Conservation (phyloP, 495 filamentous ascomycete genomes). For the Immersiella caudata region DNA sequence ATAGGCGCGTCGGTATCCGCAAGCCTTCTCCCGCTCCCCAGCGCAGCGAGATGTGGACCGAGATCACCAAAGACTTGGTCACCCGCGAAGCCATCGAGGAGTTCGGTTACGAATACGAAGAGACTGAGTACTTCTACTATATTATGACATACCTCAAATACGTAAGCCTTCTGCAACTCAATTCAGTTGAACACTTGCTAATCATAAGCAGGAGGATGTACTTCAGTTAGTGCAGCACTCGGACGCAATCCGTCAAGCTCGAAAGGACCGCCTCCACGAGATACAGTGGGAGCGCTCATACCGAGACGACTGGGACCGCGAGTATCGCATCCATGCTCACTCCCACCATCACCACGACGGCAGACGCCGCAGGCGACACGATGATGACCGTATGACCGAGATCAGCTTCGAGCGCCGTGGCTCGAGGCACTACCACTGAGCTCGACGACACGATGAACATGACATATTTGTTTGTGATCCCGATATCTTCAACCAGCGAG, state of each 20-base stretch:
- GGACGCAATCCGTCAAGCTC: slow-evolving; percentile 75
- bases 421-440: slow-evolving; percentile 34
- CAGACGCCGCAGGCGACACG: slow-evolving; percentile 27
- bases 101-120: slow-evolving; percentile 86
- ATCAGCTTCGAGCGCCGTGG: slow-evolving; percentile 54
- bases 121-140: slow-evolving; percentile 88
- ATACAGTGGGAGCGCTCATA: slow-evolving; percentile 77
- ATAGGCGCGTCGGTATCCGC: slow-evolving; percentile 46
- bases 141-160: slow-evolving; percentile 88
- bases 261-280: slow-evolving; percentile 75
- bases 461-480: neutral
- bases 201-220: slow-evolving; percentile 74
- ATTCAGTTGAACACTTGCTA: slow-evolving; percentile 21
- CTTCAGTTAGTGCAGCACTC: slow-evolving; percentile 78
- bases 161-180: slow-evolving; percentile 56
- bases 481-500: neutral
- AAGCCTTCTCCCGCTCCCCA: slow-evolving; percentile 39
- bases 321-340: slow-evolving; percentile 33
- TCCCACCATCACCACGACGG: slow-evolving; percentile 33
- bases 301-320: slow-evolving; percentile 65
- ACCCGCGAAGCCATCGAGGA: slow-evolving; percentile 83
- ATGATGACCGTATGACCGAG: slow-evolving; percentile 63
- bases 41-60: slow-evolving; percentile 85
- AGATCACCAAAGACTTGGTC: slow-evolving; percentile 94
- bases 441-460: neutral